Evolutionary conservation across 2,329 filamentous ascomycete species (phyloP).

Genomic region (Capronia americana): DNA sequence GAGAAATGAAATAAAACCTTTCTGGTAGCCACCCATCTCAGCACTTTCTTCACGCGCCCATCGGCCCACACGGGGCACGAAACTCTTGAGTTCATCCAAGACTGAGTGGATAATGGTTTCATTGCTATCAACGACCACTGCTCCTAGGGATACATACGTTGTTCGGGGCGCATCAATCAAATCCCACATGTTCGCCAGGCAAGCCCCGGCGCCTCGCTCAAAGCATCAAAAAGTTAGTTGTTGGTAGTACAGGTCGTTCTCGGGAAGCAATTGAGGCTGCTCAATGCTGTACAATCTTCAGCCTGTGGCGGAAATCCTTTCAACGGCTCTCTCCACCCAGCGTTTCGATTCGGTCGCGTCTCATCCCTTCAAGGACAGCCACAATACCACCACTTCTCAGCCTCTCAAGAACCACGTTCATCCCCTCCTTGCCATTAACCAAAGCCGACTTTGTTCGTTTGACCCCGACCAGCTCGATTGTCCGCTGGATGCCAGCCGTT

Average conservation of each 20-base stretch:
- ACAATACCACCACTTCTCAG: slow-evolving; percentile 70
- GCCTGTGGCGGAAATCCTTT: slow-evolving; percentile 42
- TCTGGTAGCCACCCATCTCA: neutral
- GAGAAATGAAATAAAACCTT: neutral
- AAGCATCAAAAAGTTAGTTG: slow-evolving; percentile 19
- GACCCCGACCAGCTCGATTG: slow-evolving; percentile 67
- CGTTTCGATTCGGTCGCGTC: slow-evolving; percentile 60
- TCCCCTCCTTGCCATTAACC: slow-evolving; percentile 68
- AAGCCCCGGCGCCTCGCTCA: slow-evolving; percentile 36
- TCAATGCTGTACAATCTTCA: slow-evolving; percentile 17
- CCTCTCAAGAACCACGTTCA: slow-evolving; percentile 70
- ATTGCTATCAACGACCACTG: slow-evolving; percentile 11
- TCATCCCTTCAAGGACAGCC: slow-evolving; percentile 73
- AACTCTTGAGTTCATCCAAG: neutral
- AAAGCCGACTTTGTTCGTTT: slow-evolving; percentile 66
- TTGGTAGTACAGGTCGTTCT: slow-evolving; percentile 29
- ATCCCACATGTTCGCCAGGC: neutral
- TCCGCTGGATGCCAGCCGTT: slow-evolving; percentile 65
- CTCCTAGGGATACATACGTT: slow-evolving; percentile 7
- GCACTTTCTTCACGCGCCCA: neutral
- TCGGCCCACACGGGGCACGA: neutral
- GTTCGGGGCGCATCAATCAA: neutral
- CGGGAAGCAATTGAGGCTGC: slow-evolving; percentile 28
- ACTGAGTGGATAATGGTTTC: slow-evolving; percentile 9
- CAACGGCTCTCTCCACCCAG: slow-evolving; percentile 48